phyloP scores from a whole-genome alignment of 2,329 filamentous ascomycete species.

The Cladosporium sp. region DNA sequence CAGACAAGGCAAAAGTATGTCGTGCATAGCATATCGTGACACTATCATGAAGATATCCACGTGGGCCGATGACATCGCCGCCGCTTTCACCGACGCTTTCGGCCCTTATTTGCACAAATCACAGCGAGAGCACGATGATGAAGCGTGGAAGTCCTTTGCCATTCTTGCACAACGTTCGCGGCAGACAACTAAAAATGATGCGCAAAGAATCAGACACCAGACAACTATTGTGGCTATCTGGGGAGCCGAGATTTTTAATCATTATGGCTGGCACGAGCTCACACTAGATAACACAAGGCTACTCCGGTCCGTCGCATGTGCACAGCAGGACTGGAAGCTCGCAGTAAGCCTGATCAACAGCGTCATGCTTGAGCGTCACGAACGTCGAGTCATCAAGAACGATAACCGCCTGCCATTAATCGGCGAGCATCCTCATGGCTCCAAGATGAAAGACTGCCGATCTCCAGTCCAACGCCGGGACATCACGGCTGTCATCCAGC shows the following conservation, averaged over 20 bases:
- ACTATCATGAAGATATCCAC: not conserved
- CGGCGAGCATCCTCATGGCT: not conserved
- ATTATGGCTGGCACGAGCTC: conserved; percentile 3
- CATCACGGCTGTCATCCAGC: not conserved
- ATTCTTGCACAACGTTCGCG: not conserved
- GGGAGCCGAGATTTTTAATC: not conserved
- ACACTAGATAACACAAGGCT: not conserved
- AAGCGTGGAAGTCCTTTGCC: not conserved
- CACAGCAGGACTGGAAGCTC: not conserved
- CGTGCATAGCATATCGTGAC: not conserved
- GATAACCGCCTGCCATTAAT: not conserved
- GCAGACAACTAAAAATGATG: not conserved
- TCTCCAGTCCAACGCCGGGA: not conserved
- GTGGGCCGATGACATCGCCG: not conserved
- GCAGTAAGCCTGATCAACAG: not conserved
- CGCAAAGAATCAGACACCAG: not conserved
- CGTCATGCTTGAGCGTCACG: not conserved
- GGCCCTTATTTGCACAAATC: not conserved
- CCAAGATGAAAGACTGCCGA: not conserved
- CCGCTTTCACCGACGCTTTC: conserved; percentile 1
- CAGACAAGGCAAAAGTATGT: not conserved
- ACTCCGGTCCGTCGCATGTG: not conserved
- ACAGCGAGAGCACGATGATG: not conserved
- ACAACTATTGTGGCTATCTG: not conserved
- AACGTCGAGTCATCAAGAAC: not conserved